Conservation (phyloP, 169 alveolate genomes). For the Plasmodium gaboni region DNA sequence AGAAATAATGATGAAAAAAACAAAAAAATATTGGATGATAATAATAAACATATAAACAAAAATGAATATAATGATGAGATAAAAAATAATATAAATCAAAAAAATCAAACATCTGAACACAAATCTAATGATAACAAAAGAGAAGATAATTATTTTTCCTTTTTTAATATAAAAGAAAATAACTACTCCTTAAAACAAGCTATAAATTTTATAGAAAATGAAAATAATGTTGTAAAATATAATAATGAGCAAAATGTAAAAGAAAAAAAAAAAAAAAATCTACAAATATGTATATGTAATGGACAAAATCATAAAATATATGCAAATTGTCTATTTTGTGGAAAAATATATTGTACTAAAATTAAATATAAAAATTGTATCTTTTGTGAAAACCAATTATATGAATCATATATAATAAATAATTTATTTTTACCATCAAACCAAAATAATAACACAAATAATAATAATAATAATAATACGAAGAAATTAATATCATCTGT, state of each 20-base stretch:
- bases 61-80: neutral
- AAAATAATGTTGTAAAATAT: neutral
- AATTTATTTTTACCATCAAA: neutral
- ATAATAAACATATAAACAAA: neutral
- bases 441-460: neutral
- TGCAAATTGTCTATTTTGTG: conserved; percentile 64
- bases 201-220: conserved; percentile 38
- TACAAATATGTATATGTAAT: conserved; percentile 44
- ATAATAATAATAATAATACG: neutral
- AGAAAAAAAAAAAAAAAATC: conserved; percentile 31
- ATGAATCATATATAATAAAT: conserved; percentile 15
- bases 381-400: conserved; percentile 36
- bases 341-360: conserved; percentile 56
- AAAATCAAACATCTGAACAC: neutral
- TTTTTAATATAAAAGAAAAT: conserved; percentile 48
- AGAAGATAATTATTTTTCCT: conserved; percentile 19
- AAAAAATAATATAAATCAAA: neutral
- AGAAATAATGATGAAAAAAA: neutral
- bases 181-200: conserved; percentile 35
- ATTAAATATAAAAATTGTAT: conserved; percentile 57
- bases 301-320: conserved; percentile 54
- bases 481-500: conserved; percentile 12
- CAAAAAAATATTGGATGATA: neutral
- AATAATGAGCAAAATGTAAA: neutral
- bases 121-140: conserved; percentile 3